Evolutionary conservation across 805 yeast species (phyloP).

Genomic region (Ogataea siamensis): DNA sequence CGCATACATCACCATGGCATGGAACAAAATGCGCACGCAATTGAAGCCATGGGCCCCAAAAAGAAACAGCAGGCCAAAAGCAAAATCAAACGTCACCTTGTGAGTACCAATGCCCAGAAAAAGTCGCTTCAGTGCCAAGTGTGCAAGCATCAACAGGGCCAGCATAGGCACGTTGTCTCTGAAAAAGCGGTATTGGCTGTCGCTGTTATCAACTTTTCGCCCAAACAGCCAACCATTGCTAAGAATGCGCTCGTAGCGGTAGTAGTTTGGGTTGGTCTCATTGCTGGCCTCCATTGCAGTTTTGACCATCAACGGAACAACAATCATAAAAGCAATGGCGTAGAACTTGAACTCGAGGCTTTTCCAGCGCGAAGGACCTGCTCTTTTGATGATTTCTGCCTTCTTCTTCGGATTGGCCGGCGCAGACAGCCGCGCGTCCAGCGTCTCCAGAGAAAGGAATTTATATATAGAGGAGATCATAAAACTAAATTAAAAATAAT

Average conservation of each 20-base stretch:
- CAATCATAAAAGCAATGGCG: constrained; percentile 56
- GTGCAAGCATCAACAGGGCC: constrained; percentile 51
- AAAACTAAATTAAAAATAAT: constrained; percentile 1
- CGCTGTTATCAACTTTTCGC: constrained; percentile 89
- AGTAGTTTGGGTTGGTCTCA: constrained; percentile 71
- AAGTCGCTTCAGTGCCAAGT: constrained; percentile 48
- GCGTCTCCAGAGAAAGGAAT: constrained; percentile 50
- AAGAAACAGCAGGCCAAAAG: constrained; percentile 67
- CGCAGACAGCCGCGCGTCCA: constrained; percentile 50
- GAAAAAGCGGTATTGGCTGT: constrained; percentile 82
- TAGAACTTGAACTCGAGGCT: constrained; percentile 76
- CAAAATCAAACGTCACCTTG: constrained; percentile 67
- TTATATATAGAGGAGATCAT: constrained; percentile 15
- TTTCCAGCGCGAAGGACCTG: constrained; percentile 59
- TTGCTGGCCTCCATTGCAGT: constrained; percentile 81
- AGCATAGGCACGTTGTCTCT: constrained; percentile 74
- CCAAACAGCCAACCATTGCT: constrained; percentile 89
- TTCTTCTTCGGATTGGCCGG: constrained; percentile 35
- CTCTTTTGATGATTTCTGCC: constrained; percentile 32
- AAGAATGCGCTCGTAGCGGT: constrained; percentile 56
- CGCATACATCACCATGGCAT: constrained; percentile 51
- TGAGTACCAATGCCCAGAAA: constrained; percentile 28
- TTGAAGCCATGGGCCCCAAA: constrained; percentile 81
- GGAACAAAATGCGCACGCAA: constrained; percentile 55
- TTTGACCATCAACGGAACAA: constrained; percentile 78